Percentiles rank a stretch among this genome's conserved stretches.
Evolutionary conservation across 805 yeast genomes (phyloP).

Genomic region (Diddensiella transvaalensis): DNA sequence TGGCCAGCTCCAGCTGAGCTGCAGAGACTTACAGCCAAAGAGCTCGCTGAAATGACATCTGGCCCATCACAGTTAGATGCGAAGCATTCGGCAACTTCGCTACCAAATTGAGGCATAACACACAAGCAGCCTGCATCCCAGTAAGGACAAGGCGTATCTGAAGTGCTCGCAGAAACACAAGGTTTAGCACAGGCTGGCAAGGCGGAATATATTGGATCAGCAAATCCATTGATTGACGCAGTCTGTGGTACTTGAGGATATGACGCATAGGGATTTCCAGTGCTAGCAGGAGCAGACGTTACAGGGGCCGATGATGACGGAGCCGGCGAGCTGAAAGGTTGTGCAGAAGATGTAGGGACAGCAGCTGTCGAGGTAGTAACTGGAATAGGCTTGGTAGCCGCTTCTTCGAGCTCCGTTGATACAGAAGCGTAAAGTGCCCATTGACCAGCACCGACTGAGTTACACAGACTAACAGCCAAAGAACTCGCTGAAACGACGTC

Average conservation of each 20-base stretch:
- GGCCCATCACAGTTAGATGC: slow-evolving; percentile 39
- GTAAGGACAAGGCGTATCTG: too few relatives aligned
- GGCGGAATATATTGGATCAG: slow-evolving; percentile 43
- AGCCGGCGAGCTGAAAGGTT: too few relatives aligned
- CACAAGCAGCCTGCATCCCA: slow-evolving; percentile 50
- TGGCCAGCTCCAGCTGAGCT: slow-evolving; percentile 41
- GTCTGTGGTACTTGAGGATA: slow-evolving; percentile 46
- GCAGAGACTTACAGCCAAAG: slow-evolving; percentile 42
- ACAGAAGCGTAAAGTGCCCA: slow-evolving; percentile 47
- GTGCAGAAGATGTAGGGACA: too few relatives aligned
- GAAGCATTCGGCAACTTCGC: slow-evolving; percentile 42
- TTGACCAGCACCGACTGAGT: too few relatives aligned
- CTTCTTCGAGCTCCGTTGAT: slow-evolving; percentile 31
- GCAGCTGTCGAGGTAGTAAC: too few relatives aligned
- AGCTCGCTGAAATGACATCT: slow-evolving; percentile 33
- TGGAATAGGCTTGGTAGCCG: too few relatives aligned
- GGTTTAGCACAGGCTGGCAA: slow-evolving; percentile 43
- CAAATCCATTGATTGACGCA: slow-evolving; percentile 43
- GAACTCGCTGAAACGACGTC: slow-evolving; percentile 34
- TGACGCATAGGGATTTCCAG: too few relatives aligned
- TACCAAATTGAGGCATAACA: slow-evolving; percentile 51
- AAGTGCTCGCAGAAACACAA: too few relatives aligned
- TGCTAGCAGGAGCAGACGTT: too few relatives aligned
- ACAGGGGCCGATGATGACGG: too few relatives aligned
- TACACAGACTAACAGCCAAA: slow-evolving; percentile 42